These are phyloP conservation scores for Lactarius trivialis DNA, from an alignment of 768 basidiomycete genomes.

Conservation along the genomic window DNA sequence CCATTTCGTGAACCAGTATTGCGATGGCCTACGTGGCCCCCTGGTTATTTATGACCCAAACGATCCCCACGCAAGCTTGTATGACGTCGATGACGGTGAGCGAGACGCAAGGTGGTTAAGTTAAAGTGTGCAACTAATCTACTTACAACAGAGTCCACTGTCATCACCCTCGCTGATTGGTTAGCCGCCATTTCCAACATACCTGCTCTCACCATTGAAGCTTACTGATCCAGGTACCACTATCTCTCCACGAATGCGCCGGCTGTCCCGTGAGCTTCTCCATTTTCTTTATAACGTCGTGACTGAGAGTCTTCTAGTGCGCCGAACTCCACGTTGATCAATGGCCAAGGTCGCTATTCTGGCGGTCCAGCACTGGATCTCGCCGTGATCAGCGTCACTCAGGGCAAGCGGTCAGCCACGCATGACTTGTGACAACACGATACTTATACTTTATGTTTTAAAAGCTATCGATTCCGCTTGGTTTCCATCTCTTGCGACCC, in stretches of 20 bases:
- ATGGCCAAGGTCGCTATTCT: slow-evolving; percentile 21
- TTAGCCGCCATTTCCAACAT: slow-evolving; percentile 3
- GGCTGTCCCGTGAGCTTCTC: neutral
- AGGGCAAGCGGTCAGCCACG: slow-evolving; percentile 17
- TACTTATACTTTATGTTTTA: neutral
- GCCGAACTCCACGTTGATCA: slow-evolving; percentile 21
- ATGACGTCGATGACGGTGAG: slow-evolving; percentile 29
- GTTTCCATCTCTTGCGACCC: slow-evolving; percentile 21
- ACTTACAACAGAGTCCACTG: slow-evolving; percentile 23
- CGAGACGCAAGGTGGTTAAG: neutral
- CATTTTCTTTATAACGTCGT: neutral
- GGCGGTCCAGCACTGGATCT: slow-evolving; percentile 14
- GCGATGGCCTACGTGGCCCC: slow-evolving; percentile 31
- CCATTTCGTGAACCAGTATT: slow-evolving; percentile 36
- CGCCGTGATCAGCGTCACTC: slow-evolving; percentile 19
- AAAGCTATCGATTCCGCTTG: slow-evolving; percentile 17
- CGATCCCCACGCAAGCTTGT: slow-evolving; percentile 25
- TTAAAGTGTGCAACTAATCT: neutral
- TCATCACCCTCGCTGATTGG: slow-evolving; percentile 28
- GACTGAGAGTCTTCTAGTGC: slow-evolving; percentile 2
- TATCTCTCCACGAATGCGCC: slow-evolving; percentile 17
- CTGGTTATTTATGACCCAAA: slow-evolving; percentile 29
- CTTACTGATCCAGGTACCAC: slow-evolving; percentile 10
- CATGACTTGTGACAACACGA: neutral
- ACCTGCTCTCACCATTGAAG: neutral